Conservation (phyloP, 1,284 basidiomycete genomes). For the Melampsora allii-populina region DNA sequence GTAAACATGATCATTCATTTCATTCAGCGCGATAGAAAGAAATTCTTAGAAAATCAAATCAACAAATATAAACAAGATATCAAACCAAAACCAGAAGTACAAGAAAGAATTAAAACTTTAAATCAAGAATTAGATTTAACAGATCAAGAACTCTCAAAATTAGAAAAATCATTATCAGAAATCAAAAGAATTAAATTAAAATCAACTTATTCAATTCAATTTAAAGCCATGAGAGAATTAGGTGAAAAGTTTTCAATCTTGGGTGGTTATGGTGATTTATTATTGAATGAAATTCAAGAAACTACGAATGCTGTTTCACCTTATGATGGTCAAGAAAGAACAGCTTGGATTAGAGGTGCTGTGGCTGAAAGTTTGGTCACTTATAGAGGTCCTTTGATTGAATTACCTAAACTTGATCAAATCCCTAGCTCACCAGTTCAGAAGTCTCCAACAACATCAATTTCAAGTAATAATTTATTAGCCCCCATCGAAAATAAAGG, state of each 20-base stretch:
- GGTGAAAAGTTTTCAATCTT: conserved; percentile 50
- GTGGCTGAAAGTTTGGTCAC: conserved; percentile 40
- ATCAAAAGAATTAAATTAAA: conserved; percentile 49
- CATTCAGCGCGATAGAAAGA: conserved; percentile 43
- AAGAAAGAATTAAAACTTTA: conserved; percentile 44
- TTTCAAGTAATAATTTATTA: background rate
- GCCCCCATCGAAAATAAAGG: background rate
- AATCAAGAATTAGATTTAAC: conserved; percentile 42
- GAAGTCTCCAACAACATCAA: background rate
- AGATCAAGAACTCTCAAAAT: conserved; percentile 43
- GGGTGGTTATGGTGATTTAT: conserved; percentile 47
- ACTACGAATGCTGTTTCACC: conserved; percentile 44
- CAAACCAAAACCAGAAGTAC: conserved; percentile 43
- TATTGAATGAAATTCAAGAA: conserved; percentile 47
- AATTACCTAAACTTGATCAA: conserved; percentile 8
- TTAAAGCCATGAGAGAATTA: conserved; percentile 47
- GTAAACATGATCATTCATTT: conserved; percentile 31
- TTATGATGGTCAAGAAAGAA: conserved; percentile 47
- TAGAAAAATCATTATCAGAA: conserved; percentile 44
- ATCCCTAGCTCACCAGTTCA: background rate
- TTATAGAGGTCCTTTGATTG: conserved; percentile 20
- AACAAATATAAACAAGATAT: conserved; percentile 40
- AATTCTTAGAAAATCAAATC: conserved; percentile 40
- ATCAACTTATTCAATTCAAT: conserved; percentile 47
- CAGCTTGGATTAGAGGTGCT: conserved; percentile 47